Evolutionary conservation across 1,284 basidiomycete genomes (phyloP), one percentile per base, ranked within the genome.

Genomic region (Ustilago shanxiensis): DNA sequence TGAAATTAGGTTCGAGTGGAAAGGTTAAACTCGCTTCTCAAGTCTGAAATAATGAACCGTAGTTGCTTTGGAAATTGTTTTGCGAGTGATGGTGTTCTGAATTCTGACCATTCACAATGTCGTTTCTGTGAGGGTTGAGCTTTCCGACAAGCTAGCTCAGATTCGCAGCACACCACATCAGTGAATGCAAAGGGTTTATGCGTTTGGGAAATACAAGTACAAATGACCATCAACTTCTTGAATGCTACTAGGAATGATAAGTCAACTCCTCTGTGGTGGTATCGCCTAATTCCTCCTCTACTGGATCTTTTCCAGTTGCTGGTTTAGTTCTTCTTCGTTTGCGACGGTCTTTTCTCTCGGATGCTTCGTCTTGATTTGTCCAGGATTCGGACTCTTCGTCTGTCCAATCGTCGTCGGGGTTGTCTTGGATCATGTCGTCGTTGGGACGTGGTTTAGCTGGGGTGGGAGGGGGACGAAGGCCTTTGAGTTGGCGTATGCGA

Each of bases 1-100:
- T 14, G 84, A 85, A 58, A 84, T 85, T 33, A 59, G 80, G 39
- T 85, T 85, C 58, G 84, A 85, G 44, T 83, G 83, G 82, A 75
- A 72, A 20, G 79, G 72, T 13, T 81, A 39, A 35, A 33, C 11
- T 11, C 11, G 7, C 31, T 11, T 33, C 31, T 33, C 31, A 33
- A 5, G 11, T 11, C 31, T 33, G 31, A 7, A 5, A 33, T n/a
- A n/a, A n/a, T n/a, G n/a, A n/a, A n/a, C n/a, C n/a, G n/a, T n/a
- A n/a, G n/a, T n/a, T n/a, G n/a, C n/a, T n/a, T n/a, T n/a, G n/a
- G n/a, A n/a, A n/a, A n/a, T n/a, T n/a, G n/a, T n/a, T n/a, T n/a
- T n/a, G n/a, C n/a, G n/a, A n/a, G n/a, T n/a, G n/a, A n/a, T n/a
- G n/a, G n/a, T n/a, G n/a, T n/a, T n/a, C n/a, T n/a, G n/a, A n/a